Evolutionary conservation across 495 filamentous ascomycete species (phyloP).

Genomic region (Xylaria venustula): DNA sequence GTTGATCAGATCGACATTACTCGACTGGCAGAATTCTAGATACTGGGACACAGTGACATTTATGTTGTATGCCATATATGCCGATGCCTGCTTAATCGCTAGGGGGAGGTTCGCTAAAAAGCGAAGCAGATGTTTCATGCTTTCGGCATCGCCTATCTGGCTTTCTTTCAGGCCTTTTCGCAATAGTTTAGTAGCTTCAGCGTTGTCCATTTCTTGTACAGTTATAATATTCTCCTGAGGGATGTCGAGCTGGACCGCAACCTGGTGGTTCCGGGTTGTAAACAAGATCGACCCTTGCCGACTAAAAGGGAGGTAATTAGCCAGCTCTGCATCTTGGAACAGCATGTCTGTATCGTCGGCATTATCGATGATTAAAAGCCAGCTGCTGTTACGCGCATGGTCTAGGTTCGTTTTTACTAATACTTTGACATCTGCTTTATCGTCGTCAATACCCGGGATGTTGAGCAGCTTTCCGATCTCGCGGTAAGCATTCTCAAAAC

Average conservation of each 20-base stretch:
- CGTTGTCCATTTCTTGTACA: slow-evolving; percentile 32
- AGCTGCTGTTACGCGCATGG: slow-evolving; percentile 31
- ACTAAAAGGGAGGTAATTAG: slow-evolving; percentile 37
- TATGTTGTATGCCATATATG: slow-evolving; percentile 41
- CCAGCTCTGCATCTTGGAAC: slow-evolving; percentile 13
- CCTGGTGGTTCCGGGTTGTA: slow-evolving; percentile 36
- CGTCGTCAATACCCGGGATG: slow-evolving; percentile 30
- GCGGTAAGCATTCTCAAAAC: slow-evolving; percentile 45
- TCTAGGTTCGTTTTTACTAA: slow-evolving; percentile 36
- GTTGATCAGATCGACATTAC: too few species aligned
- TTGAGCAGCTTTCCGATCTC: slow-evolving; percentile 36
- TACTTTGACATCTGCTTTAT: slow-evolving; percentile 35
- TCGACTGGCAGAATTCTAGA: too few species aligned
- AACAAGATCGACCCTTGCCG: slow-evolving; percentile 38
- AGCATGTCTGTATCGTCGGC: slow-evolving; percentile 45
- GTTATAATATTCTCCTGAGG: slow-evolving; percentile 3
- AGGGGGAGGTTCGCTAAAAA: slow-evolving; percentile 42
- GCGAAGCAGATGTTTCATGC: slow-evolving; percentile 29
- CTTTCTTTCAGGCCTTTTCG: slow-evolving; percentile 7
- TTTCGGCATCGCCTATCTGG: slow-evolving; percentile 12
- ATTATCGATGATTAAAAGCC: slow-evolving; percentile 56
- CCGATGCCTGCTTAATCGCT: slow-evolving; percentile 48
- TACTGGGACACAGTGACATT: too few species aligned
- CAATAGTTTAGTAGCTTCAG: slow-evolving; percentile 23
- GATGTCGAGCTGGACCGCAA: slow-evolving; percentile 18